A percentile compares a stretch with the other conserved stretches of the same genome.
Conservation (phyloP, 306 rosid species). For the Medicago arabica region DNA sequence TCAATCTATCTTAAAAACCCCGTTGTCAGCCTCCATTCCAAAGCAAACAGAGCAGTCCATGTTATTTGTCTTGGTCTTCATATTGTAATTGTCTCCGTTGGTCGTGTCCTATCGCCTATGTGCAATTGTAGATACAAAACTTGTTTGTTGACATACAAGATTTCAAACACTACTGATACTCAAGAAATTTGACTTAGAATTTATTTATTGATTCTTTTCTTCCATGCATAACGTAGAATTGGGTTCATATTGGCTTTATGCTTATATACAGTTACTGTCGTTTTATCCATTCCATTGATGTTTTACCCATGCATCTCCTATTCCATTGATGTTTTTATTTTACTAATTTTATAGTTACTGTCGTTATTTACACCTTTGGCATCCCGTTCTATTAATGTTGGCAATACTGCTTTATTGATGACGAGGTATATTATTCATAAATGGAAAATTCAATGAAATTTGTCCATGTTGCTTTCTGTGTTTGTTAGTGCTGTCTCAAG, state of each 20-base stretch:
- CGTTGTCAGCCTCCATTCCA: constrained; percentile 35
- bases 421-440: background rate
- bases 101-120: constrained; percentile 46
- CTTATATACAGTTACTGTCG: too few relatives aligned
- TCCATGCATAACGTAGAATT: constrained; percentile 14
- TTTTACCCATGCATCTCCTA: too few relatives aligned
- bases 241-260: constrained; percentile 34
- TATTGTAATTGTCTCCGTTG: constrained; percentile 50
- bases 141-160: constrained; percentile 52
- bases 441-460: background rate
- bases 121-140: constrained; percentile 67
- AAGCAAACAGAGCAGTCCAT: constrained; percentile 35
- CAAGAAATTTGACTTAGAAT: constrained; percentile 38
- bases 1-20: constrained; percentile 33
- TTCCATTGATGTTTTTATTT: background rate
- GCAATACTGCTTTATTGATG: background rate
- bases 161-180: constrained; percentile 45
- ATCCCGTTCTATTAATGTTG: constrained; percentile 12
- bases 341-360: too few relatives aligned
- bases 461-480: background rate
- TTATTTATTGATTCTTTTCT: constrained; percentile 43
- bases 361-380: background rate
- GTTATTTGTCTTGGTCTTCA: constrained; percentile 42
- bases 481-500: background rate
- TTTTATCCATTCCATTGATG: too few relatives aligned